phyloP scores from a whole-genome alignment of 2,329 filamentous ascomycete species.

The Sporothrix euskadiensis region DNA sequence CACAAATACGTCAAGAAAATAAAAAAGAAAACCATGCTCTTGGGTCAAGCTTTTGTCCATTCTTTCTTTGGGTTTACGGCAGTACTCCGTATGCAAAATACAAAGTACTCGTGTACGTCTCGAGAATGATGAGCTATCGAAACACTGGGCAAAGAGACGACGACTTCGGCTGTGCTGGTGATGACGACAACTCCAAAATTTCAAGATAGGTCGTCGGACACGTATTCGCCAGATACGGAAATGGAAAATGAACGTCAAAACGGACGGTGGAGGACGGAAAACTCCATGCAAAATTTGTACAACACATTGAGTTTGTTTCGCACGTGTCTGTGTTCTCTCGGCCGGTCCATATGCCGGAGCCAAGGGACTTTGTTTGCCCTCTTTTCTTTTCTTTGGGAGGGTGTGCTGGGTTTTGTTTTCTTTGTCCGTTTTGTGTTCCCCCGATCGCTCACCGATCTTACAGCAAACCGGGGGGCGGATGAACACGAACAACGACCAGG shows the following conservation, averaged over 20 bases:
- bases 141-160: not conserved
- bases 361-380: not conserved
- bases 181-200: not conserved
- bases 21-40: not conserved
- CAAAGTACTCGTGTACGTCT: not conserved
- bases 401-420: not conserved
- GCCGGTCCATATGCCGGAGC: not conserved
- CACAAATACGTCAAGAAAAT: not conserved
- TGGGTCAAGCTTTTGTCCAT: not conserved
- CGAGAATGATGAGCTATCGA: not conserved
- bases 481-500: not conserved
- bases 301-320: not conserved
- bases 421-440: not conserved
- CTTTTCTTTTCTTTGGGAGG: not conserved
- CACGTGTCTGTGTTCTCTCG: not conserved
- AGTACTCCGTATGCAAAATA: not conserved
- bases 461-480: not conserved
- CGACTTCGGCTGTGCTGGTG: slow-evolving; percentile 7
- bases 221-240: not conserved
- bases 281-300: not conserved
- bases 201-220: not conserved
- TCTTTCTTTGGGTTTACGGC: not conserved
- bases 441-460: slow-evolving; percentile 7
- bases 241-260: not conserved
- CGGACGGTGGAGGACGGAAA: not conserved